These are phyloP conservation scores for Candida ulmi DNA, from an alignment of 805 yeast genomes.

Conservation along the genomic window DNA sequence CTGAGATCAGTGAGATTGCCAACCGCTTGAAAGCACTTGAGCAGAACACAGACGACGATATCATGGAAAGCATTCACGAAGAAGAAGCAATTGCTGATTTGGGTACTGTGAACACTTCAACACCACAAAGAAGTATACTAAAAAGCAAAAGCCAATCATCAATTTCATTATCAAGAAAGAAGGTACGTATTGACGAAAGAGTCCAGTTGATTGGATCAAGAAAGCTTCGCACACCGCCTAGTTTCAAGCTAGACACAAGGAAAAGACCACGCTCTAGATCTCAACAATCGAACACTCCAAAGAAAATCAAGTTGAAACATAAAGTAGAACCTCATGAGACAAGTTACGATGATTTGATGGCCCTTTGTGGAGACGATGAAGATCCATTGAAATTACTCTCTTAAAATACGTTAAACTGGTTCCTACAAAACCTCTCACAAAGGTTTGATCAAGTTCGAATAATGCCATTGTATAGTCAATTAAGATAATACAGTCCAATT, in stretches of 20 bases:
- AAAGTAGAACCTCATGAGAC: conserved; percentile 1
- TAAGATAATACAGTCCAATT: too few relatives aligned
- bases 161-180: conserved; percentile 2
- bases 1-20: conserved; percentile 2
- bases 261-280: background rate
- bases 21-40: conserved; percentile 11
- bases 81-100: background rate
- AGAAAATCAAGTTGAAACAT: conserved; percentile 1
- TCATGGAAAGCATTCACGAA: too few relatives aligned
- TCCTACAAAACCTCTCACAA: too few relatives aligned
- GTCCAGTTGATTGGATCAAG: conserved; percentile 6
- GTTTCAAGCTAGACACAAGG: background rate
- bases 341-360: conserved; percentile 5
- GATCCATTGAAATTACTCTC: conserved; percentile 17
- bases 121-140: background rate
- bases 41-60: too few relatives aligned
- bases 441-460: too few relatives aligned
- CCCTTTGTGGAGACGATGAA: conserved; percentile 9
- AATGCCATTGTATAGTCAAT: too few relatives aligned
- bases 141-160: background rate
- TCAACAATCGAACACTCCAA: background rate
- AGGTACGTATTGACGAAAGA: conserved; percentile 15
- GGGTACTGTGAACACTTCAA: background rate
- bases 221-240: background rate
- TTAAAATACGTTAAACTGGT: too few relatives aligned